Evolutionary conservation across 768 basidiomycete genomes (phyloP), one percentile per base, ranked within the genome.

Genomic region (Xerocomellus chrysenteron): DNA sequence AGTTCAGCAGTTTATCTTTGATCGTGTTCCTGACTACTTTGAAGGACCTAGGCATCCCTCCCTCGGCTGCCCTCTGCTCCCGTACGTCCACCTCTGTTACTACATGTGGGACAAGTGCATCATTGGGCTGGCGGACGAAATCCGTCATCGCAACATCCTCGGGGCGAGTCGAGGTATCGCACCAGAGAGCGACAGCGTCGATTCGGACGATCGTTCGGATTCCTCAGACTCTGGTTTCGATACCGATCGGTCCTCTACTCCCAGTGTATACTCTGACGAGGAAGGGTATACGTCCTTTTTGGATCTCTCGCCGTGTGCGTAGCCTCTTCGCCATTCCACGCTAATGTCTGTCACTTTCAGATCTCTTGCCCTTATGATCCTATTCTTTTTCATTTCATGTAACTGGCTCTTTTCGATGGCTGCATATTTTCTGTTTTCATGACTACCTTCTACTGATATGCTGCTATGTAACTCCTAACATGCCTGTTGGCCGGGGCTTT

Each of bases 21-120:
- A 50, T 16, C 59, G 44, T 7, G 44, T 28, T 14, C 56, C 59
- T 5, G 16, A 56, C 19, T 21, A 24, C 4, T 59, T 60, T 26
- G 3, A 35, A 1, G 30, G 37, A 12, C 4, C 19, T 16, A 17
- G 12, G 16, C 50, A 48, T 19, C 58, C 41, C 21, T 24, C 13
- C 5, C 9, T 8, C 0, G 35, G 32, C 11, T 33, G 16, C 19
- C 68, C 65, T 11, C 17, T 0, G 16, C 28, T 66, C 41, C 57
- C 56, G 2, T 37, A 12, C 1, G 53, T 70, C 41, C 40, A 19
- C 7, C 53, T 72, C 7, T 4, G 17, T 7, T 62, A 61, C 52
- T 60, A 62, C 58, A 58, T 55, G 41, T 70, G 63, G 61, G 68
- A 70, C 45, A 5, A 16, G 10, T 46, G 49, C 26, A 39, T 70